These are phyloP conservation scores for Ceratocystis destructans DNA, from an alignment of 2,329 filamentous ascomycete species.

Conservation along the genomic window DNA sequence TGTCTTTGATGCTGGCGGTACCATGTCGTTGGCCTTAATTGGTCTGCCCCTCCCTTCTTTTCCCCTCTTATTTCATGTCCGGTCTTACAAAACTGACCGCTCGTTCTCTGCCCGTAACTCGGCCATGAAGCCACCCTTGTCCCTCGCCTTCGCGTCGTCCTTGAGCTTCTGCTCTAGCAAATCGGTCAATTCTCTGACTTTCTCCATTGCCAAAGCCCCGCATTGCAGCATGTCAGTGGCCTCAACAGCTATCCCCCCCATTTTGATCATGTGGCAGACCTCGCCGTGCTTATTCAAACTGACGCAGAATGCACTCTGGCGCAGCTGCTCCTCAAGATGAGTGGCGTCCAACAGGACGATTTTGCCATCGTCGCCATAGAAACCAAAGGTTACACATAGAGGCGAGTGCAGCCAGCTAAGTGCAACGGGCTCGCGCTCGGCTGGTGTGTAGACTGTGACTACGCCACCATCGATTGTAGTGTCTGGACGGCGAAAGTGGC, in stretches of 20 bases:
- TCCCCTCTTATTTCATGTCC: slow-evolving; percentile 9
- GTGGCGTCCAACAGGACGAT: slow-evolving; percentile 55
- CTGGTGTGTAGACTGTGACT: slow-evolving; percentile 68
- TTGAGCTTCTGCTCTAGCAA: slow-evolving; percentile 60
- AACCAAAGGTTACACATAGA: slow-evolving; percentile 79
- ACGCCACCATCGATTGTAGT: slow-evolving; percentile 72
- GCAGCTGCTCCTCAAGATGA: slow-evolving; percentile 61
- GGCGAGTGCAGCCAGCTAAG: slow-evolving; percentile 86
- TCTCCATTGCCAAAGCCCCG: slow-evolving; percentile 57
- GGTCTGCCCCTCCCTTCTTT: background rate
- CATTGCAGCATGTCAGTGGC: slow-evolving; percentile 66
- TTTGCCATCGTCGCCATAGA: slow-evolving; percentile 56
- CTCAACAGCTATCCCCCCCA: slow-evolving; percentile 71
- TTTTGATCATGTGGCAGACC: slow-evolving; percentile 81
- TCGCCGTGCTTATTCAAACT: slow-evolving; percentile 83
- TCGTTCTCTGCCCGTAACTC: slow-evolving; percentile 77
- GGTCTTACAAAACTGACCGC: slow-evolving; percentile 28
- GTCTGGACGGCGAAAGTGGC: slow-evolving; percentile 85
- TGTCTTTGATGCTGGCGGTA: background rate
- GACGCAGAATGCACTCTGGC: slow-evolving; percentile 61
- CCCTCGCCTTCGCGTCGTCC: slow-evolving; percentile 62
- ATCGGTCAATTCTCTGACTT: slow-evolving; percentile 66
- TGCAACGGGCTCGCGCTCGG: slow-evolving; percentile 79
- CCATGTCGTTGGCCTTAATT: background rate
- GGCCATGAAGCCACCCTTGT: slow-evolving; percentile 64